Base-by-base conservation (phyloP, 2,329 filamentous ascomycete species). In the Colletotrichum simmondsii region DNA sequence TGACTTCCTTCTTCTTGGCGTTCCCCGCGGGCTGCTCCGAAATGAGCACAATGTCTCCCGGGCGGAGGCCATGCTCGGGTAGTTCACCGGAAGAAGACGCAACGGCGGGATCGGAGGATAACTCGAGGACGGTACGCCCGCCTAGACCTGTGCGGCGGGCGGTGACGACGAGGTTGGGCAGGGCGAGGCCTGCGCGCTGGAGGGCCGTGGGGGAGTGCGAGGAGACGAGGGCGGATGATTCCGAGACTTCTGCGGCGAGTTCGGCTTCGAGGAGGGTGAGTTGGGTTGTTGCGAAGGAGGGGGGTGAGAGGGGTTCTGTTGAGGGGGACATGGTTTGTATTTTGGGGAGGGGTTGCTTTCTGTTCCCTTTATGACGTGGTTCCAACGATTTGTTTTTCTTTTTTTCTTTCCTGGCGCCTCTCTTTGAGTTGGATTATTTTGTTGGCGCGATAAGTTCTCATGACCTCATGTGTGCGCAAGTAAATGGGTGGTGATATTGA, bases 131-230 rank as follows among this genome's bases (percentile, higher is more conserved):
- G 0, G 94, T 95, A 75, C 95, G 94, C n/a, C 97, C 97, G 19
- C 95, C 97, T 49, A 98, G 87, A 0, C 97, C 97, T 0, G 97
- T 99, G 35, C 95, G 92, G 79, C 94, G 93, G 22, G 93, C 92
- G 12, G 89, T 86, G 42, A 97, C 85, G 37, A 90, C 85, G 10
- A 98, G 90, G 81, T 95, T 96, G 19, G 91, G 90, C 77, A 97
- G 87, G 37, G 94, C 94, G 53, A 95, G 87, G n/a, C 94, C 94
- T 6, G 93, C 93, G 71, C 93, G 91, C 79, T 94, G 90, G 14
- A 97, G 90, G 1, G 90, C 87, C 0, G 88, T 85, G 5, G 94
- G 94, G 60, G 92, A 91, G 80, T 93, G 90, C 58, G 88, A 89
- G 57, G 90, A 87, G 71, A 95, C 88, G 71, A 95, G 89, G 53